phyloP scores from a whole-genome alignment of 768 basidiomycete genomes.

The Mycena albidolilacea region DNA sequence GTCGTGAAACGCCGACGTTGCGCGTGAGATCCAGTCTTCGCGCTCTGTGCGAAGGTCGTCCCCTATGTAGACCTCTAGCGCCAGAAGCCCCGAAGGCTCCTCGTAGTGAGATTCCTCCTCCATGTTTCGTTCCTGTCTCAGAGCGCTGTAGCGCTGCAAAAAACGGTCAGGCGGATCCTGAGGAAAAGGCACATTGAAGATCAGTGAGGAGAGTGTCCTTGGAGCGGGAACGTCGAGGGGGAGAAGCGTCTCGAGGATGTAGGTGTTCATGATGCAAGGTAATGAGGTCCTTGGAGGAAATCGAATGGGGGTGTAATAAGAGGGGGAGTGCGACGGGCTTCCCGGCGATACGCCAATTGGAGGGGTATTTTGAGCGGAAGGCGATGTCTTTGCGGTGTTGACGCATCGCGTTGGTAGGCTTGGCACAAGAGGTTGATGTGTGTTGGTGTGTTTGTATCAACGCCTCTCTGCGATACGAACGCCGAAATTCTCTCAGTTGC shows the following conservation, averaged over 20 bases:
- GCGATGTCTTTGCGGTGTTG: too few species aligned
- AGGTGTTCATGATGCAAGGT: not conserved
- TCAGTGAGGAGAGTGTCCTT: slow-evolving; percentile 4
- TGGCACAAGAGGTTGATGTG: too few species aligned
- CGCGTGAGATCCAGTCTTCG: not conserved
- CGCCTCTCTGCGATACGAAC: too few species aligned
- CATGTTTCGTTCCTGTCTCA: slow-evolving; percentile 1
- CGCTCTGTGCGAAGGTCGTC: not conserved
- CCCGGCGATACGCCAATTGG: too few species aligned
- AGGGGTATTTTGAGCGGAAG: too few species aligned
- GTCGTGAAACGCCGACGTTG: not conserved
- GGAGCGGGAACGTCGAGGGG: not conserved
- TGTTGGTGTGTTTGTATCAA: too few species aligned
- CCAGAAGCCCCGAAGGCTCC: not conserved
- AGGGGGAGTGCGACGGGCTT: too few species aligned
- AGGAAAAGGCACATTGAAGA: slow-evolving; percentile 5
- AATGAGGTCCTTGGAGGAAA: too few species aligned
- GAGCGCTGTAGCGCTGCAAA: not conserved
- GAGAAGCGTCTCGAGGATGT: not conserved
- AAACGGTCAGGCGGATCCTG: not conserved
- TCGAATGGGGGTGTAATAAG: too few species aligned
- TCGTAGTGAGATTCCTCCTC: slow-evolving; percentile 1
- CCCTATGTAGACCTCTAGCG: slow-evolving; percentile 6
- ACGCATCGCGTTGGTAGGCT: too few species aligned
- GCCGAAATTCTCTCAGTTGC: too few species aligned